Evolutionary conservation across 192 early-diverging fungal genomes (phyloP), one percentile per base, ranked within the genome.

Genomic region (Linnemannia zychae): DNA sequence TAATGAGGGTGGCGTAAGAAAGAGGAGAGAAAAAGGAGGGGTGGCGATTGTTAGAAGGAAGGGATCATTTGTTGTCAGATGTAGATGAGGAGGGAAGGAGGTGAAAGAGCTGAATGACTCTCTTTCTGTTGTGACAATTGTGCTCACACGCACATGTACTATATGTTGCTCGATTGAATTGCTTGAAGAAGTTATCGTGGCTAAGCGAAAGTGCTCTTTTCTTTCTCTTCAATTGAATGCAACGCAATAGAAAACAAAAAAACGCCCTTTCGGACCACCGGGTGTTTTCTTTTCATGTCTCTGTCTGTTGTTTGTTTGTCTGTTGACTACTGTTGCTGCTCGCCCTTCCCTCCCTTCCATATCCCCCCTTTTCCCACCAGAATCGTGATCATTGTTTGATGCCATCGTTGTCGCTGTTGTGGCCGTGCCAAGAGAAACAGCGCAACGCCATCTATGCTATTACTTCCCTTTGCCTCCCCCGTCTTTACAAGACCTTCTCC

Each of bases 261-360:
- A 60, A 60, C 57, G 57, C 57, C 57, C 57, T 63, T 63, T 63
- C 57, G 57, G 57, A 63, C 22, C 24, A 63, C 7, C 57, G 31
- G 15, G 11, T 11, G 12, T 3, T 13, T 15, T 24, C 28, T 22
- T 3, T 24, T 60, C 57, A 15, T 60, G 28, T 3, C 28, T 24
- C 11, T 60, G 4, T 44, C 40, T 44, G 40, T 44, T 44, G 40
- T 44, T n/a, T n/a, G n/a, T n/a, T n/a, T 44, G 40, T 44, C 40
- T 6, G 40, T 44, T 44, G 40, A 6, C 40, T 44, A 9, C 40
- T 44, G 40, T n/a, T n/a, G 40, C 9, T 44, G 40, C 9, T n/a
- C 9, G 40, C 40, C 22, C 52, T 57, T 63, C 57, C 28, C 28
- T 15, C 28, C 57, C 57, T 63, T 63, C 28, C 24, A 63, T 63